These are phyloP conservation scores for Boletus pseudo-olivaceus DNA, from an alignment of 768 basidiomycete genomes.

Conservation along the genomic window DNA sequence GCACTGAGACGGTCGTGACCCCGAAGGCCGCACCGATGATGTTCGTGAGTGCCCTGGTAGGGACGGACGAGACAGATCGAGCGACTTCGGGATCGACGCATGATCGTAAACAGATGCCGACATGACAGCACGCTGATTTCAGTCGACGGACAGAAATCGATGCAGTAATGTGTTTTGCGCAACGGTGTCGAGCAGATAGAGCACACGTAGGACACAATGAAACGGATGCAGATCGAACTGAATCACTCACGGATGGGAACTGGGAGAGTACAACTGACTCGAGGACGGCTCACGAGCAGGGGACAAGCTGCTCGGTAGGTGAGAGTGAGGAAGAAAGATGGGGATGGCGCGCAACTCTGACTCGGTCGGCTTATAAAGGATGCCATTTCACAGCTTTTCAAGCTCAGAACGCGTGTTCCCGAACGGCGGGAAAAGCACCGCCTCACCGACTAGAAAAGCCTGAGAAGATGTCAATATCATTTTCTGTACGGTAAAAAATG, in stretches of 20 bases:
- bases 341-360: conserved; percentile 13
- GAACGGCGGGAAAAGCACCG: conserved; percentile 19
- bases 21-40: conserved; percentile 25
- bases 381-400: conserved; percentile 33
- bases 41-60: conserved; percentile 28
- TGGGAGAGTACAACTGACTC: conserved; percentile 20
- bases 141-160: conserved; percentile 30
- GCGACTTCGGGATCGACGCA: conserved; percentile 25
- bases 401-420: conserved; percentile 33
- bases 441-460: conserved; percentile 11
- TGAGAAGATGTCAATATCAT: neutral
- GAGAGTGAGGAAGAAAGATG: conserved; percentile 14
- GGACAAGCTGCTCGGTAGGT: conserved; percentile 14
- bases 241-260: conserved; percentile 26
- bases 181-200: conserved; percentile 17
- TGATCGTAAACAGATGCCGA: conserved; percentile 5
- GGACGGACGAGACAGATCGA: conserved; percentile 34
- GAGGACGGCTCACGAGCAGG: conserved; percentile 19
- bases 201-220: conserved; percentile 32
- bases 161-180: conserved; percentile 14
- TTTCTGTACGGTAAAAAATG: neutral
- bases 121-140: conserved; percentile 23
- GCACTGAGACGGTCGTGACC: conserved; percentile 20
- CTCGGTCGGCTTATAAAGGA: conserved; percentile 31
- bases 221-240: conserved; percentile 24